Conservation (phyloP, 1,139 yeast species). For the Zygosaccharomyces sapae region DNA sequence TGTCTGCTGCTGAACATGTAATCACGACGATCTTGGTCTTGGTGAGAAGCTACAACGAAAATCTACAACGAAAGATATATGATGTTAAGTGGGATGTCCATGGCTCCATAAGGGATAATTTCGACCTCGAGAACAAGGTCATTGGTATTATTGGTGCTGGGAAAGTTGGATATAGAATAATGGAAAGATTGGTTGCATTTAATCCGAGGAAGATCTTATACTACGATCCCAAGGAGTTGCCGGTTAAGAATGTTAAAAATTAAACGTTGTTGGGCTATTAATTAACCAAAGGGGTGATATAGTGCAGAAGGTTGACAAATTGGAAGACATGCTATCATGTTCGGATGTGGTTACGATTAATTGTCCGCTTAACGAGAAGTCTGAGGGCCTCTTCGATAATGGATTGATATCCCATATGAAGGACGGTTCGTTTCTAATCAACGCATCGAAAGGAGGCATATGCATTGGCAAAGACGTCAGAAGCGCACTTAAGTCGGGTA, state of each 20-base stretch:
- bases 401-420: conserved; percentile 66
- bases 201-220: background rate
- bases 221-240: background rate
- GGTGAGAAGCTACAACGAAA: background rate
- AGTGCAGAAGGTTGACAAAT: background rate
- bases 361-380: conserved; percentile 70
- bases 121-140: background rate
- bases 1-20: background rate
- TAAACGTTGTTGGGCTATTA: background rate
- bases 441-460: conserved; percentile 80
- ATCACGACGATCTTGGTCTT: background rate
- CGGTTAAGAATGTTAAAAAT: background rate
- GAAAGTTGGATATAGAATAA: background rate
- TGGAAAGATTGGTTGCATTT: background rate
- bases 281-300: background rate
- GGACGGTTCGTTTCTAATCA: conserved; percentile 73
- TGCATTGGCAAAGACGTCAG: conserved; percentile 43
- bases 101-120: background rate
- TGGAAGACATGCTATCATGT: background rate
- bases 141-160: background rate
- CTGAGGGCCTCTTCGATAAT: conserved; percentile 65
- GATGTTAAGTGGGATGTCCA: background rate
- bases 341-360: conserved; percentile 70
- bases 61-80: background rate
- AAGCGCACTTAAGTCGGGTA: conserved; percentile 61